Evolutionary conservation across 371 early-diverging fungal genomes (phyloP), one percentile per base, ranked within the genome.

Genomic region (Parasitella parasitica): DNA sequence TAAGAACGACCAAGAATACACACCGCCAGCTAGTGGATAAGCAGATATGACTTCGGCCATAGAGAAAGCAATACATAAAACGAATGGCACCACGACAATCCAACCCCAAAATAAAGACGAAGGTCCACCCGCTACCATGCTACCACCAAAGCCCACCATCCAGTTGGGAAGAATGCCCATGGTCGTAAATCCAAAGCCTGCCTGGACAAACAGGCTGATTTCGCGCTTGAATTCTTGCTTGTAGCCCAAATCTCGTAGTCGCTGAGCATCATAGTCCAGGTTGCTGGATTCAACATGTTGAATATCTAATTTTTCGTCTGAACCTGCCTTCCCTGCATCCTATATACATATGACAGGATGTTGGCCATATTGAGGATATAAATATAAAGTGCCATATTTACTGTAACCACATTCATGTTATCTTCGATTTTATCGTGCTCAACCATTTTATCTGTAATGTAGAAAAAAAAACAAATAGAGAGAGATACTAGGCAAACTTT

Each of bases 201-300:
- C 55, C 38, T 74, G 75, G 1, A 72, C 75, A 32, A 77, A 58
- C 18, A 72, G 52, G 52, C 67, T 71, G 36, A 77, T 61, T 13
- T 73, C 74, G 36, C 77, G 65, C n/a, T 71, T 77, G 46, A 77
- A 77, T 41, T 77, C 77, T 70, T 77, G 77, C 24, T 74, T 73
- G 39, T 77, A 77, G 2, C 77, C 77, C 13, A 77, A 66, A 22
- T 71, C 75, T 24, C 65, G 61, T 6, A 77, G 52, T 9, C 69
- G 46, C 30, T 74, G 75, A 7, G 72, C 75, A 66, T 77, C 77
- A 34, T 52, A 52, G 41, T 77, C 77, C 9, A 70, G 39, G 26
- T 60, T 16, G 16, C 43, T 66, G 2, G 66, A 20, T 51, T 66
- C 66, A 11, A 66, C 41, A 56, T 60, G 60, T 15, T 48, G 48